Conservation (phyloP, 306 rosid species). For the Rubus parviflorus region DNA sequence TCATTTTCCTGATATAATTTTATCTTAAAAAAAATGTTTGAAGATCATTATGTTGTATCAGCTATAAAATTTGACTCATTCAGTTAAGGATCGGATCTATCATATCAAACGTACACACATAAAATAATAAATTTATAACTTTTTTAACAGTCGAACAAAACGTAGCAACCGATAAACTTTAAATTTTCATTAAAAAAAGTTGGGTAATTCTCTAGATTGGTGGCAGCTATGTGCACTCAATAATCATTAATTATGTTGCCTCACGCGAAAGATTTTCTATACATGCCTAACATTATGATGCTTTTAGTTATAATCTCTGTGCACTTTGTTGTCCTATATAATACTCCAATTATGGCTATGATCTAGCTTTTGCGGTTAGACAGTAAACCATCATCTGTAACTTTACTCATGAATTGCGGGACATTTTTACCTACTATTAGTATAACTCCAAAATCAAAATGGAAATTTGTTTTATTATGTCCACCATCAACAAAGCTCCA, state of each 20-base stretch:
- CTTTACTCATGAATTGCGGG: background rate
- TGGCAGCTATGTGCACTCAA: background rate
- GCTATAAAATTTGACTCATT: too few relatives aligned
- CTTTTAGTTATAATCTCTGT: constrained; percentile 5
- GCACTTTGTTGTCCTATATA: background rate
- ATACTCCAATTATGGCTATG: background rate
- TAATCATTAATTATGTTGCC: background rate
- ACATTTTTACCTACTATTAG: background rate
- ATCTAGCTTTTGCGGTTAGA: background rate
- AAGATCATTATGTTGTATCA: too few relatives aligned
- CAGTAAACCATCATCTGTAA: background rate
- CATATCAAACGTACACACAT: too few relatives aligned
- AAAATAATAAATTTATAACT: too few relatives aligned
- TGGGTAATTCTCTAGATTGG: background rate
- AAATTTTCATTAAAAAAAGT: background rate
- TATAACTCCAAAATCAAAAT: background rate
- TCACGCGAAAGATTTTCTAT: constrained; percentile 31
- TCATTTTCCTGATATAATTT: too few relatives aligned
- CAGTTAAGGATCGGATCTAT: too few relatives aligned
- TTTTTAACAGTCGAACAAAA: too few relatives aligned
- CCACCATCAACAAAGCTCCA: background rate
- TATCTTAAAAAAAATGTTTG: too few relatives aligned
- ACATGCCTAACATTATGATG: constrained; percentile 35
- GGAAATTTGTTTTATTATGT: too few relatives aligned
- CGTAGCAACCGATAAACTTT: too few relatives aligned